These are phyloP conservation scores for Aspergillus novoparasiticus DNA, from an alignment of 2,329 filamentous ascomycete species.

Conservation along the genomic window DNA sequence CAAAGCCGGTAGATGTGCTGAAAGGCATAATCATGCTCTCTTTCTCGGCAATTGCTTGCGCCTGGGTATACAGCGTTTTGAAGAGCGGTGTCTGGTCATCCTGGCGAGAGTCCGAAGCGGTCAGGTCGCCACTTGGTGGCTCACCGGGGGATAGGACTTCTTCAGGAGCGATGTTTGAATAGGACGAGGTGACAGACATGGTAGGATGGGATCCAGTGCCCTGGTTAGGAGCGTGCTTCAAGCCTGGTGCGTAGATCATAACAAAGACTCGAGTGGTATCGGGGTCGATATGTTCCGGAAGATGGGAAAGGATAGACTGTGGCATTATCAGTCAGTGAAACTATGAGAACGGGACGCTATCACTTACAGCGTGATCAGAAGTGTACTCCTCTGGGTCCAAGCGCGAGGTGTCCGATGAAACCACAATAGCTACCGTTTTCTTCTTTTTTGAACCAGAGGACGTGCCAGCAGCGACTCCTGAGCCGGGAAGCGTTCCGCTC, in stretches of 20 bases:
- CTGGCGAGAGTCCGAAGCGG: conserved; percentile 17
- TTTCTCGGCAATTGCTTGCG: conserved; percentile 76
- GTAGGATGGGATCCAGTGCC: conserved; percentile 55
- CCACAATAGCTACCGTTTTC: conserved; percentile 83
- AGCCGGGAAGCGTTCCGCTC: conserved; percentile 36
- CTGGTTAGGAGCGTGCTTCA: conserved; percentile 62
- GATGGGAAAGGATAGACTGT: conserved; percentile 84
- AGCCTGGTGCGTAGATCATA: conserved; percentile 80
- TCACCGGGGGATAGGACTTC: conserved; percentile 55
- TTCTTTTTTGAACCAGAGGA: conserved; percentile 50
- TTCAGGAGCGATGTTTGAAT: conserved; percentile 79
- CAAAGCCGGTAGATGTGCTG: conserved; percentile 77
- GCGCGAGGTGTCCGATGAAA: conserved; percentile 73
- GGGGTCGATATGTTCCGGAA: conserved; percentile 75
- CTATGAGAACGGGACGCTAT: not conserved
- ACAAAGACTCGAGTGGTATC: conserved; percentile 78
- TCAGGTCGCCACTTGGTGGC: conserved; percentile 57
- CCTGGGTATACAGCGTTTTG: conserved; percentile 79
- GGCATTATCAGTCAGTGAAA: conserved; percentile 12
- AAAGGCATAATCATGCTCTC: conserved; percentile 88
- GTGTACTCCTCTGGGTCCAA: conserved; percentile 60
- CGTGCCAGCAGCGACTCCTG: conserved; percentile 36
- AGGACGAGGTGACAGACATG: conserved; percentile 75
- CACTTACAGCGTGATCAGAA: conserved; percentile 79
- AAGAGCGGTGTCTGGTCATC: conserved; percentile 63